These are phyloP conservation scores for Lasiodiplodia sp. DNA, from an alignment of 2,329 filamentous ascomycete genomes.

Conservation along the genomic window DNA sequence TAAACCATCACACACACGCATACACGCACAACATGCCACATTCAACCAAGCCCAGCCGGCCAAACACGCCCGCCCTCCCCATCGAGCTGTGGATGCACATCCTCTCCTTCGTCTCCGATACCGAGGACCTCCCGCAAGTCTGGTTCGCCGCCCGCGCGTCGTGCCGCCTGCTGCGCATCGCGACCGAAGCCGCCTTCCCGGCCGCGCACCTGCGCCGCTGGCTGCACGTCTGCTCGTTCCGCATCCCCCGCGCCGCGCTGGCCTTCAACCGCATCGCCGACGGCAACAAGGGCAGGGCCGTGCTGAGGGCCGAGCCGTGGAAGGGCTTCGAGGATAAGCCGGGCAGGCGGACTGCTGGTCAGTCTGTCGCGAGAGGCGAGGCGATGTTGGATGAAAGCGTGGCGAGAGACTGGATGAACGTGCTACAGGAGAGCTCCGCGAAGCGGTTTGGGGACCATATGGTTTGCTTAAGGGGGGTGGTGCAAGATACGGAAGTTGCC, in stretches of 20 bases:
- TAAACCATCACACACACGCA: background rate
- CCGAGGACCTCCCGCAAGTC: background rate
- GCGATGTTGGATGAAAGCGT: background rate
- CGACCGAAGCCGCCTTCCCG: background rate
- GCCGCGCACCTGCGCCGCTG: constrained; percentile 11
- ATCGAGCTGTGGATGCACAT: constrained; percentile 24
- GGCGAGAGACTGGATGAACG: background rate
- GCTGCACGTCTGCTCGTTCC: constrained; percentile 16
- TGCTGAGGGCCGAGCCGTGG: constrained; percentile 8
- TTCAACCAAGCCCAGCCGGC: background rate
- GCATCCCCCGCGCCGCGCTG: background rate
- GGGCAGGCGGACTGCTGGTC: background rate
- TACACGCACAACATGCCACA: background rate
- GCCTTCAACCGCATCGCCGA: constrained; percentile 6
- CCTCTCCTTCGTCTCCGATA: background rate
- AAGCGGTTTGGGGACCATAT: constrained; percentile 2
- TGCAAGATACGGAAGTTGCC: constrained; percentile 8
- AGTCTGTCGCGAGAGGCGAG: background rate
- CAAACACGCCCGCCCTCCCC: background rate
- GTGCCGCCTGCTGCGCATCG: constrained; percentile 7
- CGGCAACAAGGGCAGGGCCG: background rate
- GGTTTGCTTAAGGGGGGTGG: constrained; percentile 3
- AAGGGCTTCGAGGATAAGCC: constrained; percentile 2
- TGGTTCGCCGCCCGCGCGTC: constrained; percentile 12
- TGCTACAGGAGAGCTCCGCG: background rate